Evolutionary conservation across 148 eudicot species (phyloP), one percentile per base, ranked within the genome.

Genomic region (Linanthus parryae): DNA sequence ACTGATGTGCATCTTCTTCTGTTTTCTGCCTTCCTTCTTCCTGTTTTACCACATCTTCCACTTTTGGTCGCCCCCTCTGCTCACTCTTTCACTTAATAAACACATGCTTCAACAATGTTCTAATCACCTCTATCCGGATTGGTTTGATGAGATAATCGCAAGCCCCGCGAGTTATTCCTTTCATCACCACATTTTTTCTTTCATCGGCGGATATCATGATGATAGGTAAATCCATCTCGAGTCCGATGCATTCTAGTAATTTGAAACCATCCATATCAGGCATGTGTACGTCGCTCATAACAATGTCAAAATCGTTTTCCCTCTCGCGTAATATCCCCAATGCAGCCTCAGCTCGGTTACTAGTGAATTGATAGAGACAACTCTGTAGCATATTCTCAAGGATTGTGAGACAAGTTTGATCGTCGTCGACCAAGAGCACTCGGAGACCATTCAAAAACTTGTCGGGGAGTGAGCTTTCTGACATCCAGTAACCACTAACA

Each of bases 141-240:
- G n/a, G n/a, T n/a, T n/a, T n/a, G n/a, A n/a, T n/a, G n/a, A n/a
- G 66, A 71, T 88, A 88, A 70, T 88, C 96, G 57, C 88, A 84
- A 1, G 96, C 96, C 40, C 96, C 96, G 14, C 84, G 94, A 6
- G 83, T 84, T 11, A 88, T 82, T 10, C 96, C 96, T 58, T 84
- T 81, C 96, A 88, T 78, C 44, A 88, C 92, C 1, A 88, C 96
- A 44, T 57, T 30, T 52, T 78, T 81, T 66, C 84, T 81, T 43
- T 88, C 96, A 61, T 88, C 94, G 4, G 94, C 94, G 2, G 96
- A 88, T 89, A 88, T 84, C 84, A 79, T 81, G 75, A 64, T 21
- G 31, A 63, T 31, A 68, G 54, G 42, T 63, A 63, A 18, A 68
- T n/a, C n/a, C n/a, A n/a, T n/a, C n/a, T n/a, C n/a, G n/a, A n/a